Evolutionary conservation across 2,329 filamentous ascomycete species (phyloP).

Genomic region (Emericellopsis atlantica): DNA sequence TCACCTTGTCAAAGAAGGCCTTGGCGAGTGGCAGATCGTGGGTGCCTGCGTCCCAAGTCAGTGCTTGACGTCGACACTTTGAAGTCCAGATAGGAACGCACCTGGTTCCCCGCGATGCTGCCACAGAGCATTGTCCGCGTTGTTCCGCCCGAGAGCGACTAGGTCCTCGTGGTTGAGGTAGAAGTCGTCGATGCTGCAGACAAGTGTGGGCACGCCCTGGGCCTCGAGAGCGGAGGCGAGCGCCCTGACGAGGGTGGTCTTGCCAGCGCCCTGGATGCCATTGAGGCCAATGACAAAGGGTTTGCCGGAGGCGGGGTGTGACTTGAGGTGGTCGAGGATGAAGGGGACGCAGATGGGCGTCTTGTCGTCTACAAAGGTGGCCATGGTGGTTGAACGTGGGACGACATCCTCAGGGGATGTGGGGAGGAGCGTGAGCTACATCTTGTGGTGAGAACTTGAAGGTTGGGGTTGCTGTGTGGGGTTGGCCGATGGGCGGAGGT

Average conservation of each 20-base stretch:
- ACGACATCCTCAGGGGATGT: no score
- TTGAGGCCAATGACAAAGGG: conserved; percentile 81
- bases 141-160: conserved; percentile 44
- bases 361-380: conserved; percentile 59
- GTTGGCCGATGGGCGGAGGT: no score
- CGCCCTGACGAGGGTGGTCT: conserved; percentile 70
- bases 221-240: conserved; percentile 49
- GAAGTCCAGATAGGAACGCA: conserved; percentile 4
- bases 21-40: conserved; percentile 61
- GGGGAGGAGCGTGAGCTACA: no score
- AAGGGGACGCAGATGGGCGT: conserved; percentile 67
- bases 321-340: conserved; percentile 47
- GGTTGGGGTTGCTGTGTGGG: no score
- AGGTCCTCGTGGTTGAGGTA: conserved; percentile 68
- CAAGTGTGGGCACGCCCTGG: conserved; percentile 48
- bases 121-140: conserved; percentile 63
- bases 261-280: conserved; percentile 83
- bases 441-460: no score
- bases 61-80: no score
- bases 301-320: conserved; percentile 30
- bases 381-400: neutral
- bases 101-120: conserved; percentile 76
- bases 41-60: conserved; percentile 24
- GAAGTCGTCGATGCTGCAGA: conserved; percentile 80
- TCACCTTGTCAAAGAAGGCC: conserved; percentile 46